These are phyloP conservation scores for Gossypium arboreum DNA, from an alignment of 345 rosid species.

Conservation along the genomic window DNA sequence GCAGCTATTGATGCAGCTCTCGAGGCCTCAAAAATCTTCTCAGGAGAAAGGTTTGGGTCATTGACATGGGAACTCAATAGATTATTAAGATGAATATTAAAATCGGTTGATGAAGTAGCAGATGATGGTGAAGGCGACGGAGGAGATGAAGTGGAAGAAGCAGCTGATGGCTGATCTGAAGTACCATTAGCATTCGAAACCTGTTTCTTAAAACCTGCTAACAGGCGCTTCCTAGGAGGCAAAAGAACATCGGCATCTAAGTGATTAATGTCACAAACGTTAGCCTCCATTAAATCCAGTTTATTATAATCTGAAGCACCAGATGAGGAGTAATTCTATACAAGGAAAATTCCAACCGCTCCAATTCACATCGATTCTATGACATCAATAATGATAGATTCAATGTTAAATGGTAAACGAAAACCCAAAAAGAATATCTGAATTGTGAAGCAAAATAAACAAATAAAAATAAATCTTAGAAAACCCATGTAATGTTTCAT, in stretches of 20 bases:
- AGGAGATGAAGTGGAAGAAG: conserved; percentile 30
- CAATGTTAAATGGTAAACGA: conserved; percentile 15
- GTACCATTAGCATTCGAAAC: conserved; percentile 42
- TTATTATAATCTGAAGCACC: conserved; percentile 17
- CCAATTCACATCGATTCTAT: conserved; percentile 24
- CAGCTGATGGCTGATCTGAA: conserved; percentile 29
- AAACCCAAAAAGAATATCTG: conserved; percentile 14
- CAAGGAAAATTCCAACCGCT: conserved; percentile 16
- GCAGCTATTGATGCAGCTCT: conserved; percentile 56
- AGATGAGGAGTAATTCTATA: neutral
- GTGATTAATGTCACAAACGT: conserved; percentile 62
- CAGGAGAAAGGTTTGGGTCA: conserved; percentile 44
- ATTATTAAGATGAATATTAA: conserved; percentile 45
- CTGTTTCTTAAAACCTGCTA: conserved; percentile 90
- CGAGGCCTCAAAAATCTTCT: conserved; percentile 62
- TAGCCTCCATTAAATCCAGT: conserved; percentile 51
- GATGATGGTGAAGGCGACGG: conserved; percentile 27
- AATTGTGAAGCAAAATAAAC: neutral
- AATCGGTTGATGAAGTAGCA: conserved; percentile 43
- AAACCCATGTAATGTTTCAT: neutral
- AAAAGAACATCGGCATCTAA: conserved; percentile 72
- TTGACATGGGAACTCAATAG: conserved; percentile 41
- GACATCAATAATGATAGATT: conserved; percentile 15
- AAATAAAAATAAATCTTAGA: too few species aligned
- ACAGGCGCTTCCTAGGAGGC: conserved; percentile 92